Evolutionary conservation across 2,329 filamentous ascomycete genomes (phyloP).

Genomic region (Trichoderma sp.): DNA sequence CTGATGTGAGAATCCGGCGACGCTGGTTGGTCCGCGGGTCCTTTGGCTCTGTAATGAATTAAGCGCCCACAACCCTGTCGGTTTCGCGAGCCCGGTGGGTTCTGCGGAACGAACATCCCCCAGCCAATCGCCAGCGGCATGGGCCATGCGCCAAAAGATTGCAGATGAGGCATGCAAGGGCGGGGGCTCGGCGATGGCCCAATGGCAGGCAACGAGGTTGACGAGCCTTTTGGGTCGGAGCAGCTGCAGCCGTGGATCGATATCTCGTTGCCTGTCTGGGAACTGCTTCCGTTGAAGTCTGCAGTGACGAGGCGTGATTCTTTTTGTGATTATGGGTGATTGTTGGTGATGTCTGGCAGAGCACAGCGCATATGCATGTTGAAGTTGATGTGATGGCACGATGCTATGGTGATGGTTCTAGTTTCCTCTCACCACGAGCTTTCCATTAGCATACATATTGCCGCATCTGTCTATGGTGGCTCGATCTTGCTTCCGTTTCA

Average conservation of each 20-base stretch:
- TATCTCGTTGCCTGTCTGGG: neutral
- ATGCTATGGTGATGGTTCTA: neutral
- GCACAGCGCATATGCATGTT: neutral
- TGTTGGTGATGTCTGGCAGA: neutral
- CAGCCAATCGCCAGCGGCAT: constrained; percentile 10
- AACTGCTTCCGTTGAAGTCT: neutral
- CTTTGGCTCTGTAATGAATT: neutral
- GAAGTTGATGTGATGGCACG: constrained; percentile 12
- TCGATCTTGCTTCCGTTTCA: neutral
- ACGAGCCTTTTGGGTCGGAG: neutral
- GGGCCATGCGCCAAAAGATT: neutral
- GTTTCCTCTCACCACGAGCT: neutral
- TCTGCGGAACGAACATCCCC: constrained; percentile 1
- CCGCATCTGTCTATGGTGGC: neutral
- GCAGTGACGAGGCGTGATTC: neutral
- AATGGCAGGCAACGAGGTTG: neutral
- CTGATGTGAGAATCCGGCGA: constrained; percentile 18
- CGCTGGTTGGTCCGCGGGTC: constrained; percentile 15
- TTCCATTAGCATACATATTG: neutral
- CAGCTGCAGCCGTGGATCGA: constrained; percentile 7
- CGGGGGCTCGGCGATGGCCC: neutral
- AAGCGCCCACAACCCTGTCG: constrained; percentile 26
- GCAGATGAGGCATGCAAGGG: constrained; percentile 4
- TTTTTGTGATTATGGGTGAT: too few species aligned
- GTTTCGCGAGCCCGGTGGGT: constrained; percentile 1